phyloP scores from a whole-genome alignment of 805 yeast species.

The Candida easanensis region DNA sequence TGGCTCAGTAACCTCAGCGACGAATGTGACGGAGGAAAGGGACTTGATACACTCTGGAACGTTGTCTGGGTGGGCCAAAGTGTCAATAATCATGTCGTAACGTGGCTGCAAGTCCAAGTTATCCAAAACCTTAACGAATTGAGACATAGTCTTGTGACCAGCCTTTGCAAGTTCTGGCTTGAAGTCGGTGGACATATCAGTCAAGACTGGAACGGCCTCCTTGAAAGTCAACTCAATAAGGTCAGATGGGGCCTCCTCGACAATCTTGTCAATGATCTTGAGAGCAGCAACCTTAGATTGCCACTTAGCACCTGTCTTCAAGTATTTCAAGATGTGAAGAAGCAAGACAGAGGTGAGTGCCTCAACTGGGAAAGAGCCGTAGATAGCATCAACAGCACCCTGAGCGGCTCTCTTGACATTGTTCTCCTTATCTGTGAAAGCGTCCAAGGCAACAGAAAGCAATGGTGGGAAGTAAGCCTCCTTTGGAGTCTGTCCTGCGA shows the following conservation, averaged over 20 bases:
- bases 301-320: slow-evolving; percentile 88
- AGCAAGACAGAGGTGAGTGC: slow-evolving; percentile 73
- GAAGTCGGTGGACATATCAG: slow-evolving; percentile 91
- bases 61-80: slow-evolving; percentile 85
- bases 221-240: slow-evolving; percentile 78
- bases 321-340: slow-evolving; percentile 56
- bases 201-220: slow-evolving; percentile 75
- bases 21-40: slow-evolving; percentile 90
- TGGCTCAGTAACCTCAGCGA: slow-evolving; percentile 97
- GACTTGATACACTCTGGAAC: slow-evolving; percentile 88
- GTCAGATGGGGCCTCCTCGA: slow-evolving; percentile 81
- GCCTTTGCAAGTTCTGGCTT: slow-evolving; percentile 92
- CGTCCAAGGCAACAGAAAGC: slow-evolving; percentile 63
- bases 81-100: slow-evolving; percentile 77
- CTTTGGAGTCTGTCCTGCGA: slow-evolving; percentile 65
- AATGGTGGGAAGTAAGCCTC: slow-evolving; percentile 72
- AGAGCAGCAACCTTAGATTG: slow-evolving; percentile 83
- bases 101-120: slow-evolving; percentile 90
- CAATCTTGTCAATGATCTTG: slow-evolving; percentile 65
- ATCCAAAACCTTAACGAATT: slow-evolving; percentile 79
- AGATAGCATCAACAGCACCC: slow-evolving; percentile 66
- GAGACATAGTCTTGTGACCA: slow-evolving; percentile 68
- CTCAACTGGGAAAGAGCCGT: slow-evolving; percentile 70
- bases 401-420: slow-evolving; percentile 86
- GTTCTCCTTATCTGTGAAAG: slow-evolving; percentile 82